Evolutionary conservation across 2,329 filamentous ascomycete genomes (phyloP).

Genomic region (Sporothrix phasma): DNA sequence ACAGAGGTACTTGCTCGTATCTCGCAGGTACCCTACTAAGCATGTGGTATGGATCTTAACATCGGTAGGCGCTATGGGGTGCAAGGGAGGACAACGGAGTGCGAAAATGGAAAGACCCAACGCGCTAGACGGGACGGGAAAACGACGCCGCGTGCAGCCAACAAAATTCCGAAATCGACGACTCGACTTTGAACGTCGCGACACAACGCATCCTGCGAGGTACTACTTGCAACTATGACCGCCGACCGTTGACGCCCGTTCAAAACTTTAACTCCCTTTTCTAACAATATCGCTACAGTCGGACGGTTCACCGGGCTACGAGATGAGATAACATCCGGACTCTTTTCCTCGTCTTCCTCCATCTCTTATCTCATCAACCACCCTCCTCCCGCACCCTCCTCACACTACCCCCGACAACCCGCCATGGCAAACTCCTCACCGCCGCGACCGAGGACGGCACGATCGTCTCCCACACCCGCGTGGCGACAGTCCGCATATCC

Average conservation of each 20-base stretch:
- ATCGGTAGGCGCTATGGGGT: too few relatives aligned
- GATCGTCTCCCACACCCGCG: not conserved
- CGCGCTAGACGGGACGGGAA: slow-evolving; percentile 2
- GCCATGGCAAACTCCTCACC: slow-evolving; percentile 26
- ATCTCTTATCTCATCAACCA: not conserved
- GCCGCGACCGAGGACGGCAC: slow-evolving; percentile 5
- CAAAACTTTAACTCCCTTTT: not conserved
- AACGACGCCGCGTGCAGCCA: not conserved
- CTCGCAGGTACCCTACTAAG: too few relatives aligned
- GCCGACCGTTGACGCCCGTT: not conserved
- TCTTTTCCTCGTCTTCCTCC: not conserved
- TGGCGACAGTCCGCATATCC: slow-evolving; percentile 9
- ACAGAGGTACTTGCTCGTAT: too few relatives aligned
- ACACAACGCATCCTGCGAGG: not conserved
- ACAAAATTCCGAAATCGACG: not conserved
- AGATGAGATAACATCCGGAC: not conserved
- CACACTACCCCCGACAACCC: too few relatives aligned
- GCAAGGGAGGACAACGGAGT: too few relatives aligned
- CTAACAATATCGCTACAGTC: not conserved
- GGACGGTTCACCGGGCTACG: not conserved
- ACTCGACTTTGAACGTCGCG: not conserved
- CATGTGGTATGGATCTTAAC: too few relatives aligned
- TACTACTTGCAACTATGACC: not conserved
- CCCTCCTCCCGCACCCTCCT: not conserved
- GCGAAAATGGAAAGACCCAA: too few relatives aligned